phyloP scores from a whole-genome alignment of 192 early-diverging fungal genomes.

The Oehlia diaphana region DNA sequence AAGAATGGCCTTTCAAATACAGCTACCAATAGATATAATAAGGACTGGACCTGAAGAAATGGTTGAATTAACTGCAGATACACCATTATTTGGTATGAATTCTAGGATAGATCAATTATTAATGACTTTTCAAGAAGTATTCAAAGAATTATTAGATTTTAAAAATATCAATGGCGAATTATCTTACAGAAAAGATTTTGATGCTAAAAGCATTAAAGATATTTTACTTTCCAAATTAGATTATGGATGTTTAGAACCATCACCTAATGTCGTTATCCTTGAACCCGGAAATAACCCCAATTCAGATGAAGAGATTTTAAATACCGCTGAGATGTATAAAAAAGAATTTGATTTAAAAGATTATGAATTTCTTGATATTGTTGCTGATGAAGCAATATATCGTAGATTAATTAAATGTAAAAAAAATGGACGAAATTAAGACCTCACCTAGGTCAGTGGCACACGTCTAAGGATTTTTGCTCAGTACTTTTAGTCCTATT shows the following conservation, averaged over 20 bases:
- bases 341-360: neutral
- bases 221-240: neutral
- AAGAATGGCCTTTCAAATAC: neutral
- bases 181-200: neutral
- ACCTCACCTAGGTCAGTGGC: neutral
- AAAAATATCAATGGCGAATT: no score
- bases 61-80: neutral
- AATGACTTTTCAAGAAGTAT: no score
- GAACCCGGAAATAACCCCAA: neutral
- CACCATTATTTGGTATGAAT: neutral
- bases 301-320: constrained; percentile 4
- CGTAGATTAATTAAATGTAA: neutral
- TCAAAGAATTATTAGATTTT: no score
- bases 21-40: neutral
- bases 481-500: neutral
- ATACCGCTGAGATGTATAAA: neutral
- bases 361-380: constrained; percentile 1
- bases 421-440: neutral
- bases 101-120: no score
- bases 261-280: constrained; percentile 5
- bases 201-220: neutral
- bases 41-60: neutral
- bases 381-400: neutral
- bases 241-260: neutral
- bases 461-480: neutral